These are phyloP conservation scores for Penicillium dipodomyicola DNA, from an alignment of 495 filamentous ascomycete species.

Conservation along the genomic window DNA sequence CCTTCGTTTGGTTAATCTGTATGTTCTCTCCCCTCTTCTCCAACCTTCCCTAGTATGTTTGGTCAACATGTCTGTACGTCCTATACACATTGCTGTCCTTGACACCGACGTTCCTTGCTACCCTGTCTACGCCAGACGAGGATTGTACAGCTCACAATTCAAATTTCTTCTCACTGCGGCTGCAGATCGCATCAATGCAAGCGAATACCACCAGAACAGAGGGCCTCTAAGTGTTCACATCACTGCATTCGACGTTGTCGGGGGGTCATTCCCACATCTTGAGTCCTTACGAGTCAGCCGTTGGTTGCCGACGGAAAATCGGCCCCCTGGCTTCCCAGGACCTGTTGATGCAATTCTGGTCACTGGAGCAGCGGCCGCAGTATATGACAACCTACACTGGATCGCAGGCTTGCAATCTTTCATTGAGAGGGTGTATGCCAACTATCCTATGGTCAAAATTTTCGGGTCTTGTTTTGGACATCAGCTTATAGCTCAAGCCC, in stretches of 20 bases:
- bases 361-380: constrained; percentile 21
- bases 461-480: constrained; percentile 38
- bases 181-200: constrained; percentile 17
- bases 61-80: background rate
- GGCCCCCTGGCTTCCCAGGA: background rate
- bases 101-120: constrained; percentile 20
- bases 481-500: constrained; percentile 29
- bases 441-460: constrained; percentile 33
- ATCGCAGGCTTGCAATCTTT: constrained; percentile 15
- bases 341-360: constrained; percentile 25
- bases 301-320: background rate
- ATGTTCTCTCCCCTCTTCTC: background rate
- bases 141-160: constrained; percentile 32
- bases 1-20: background rate
- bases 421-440: constrained; percentile 22
- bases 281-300: constrained; percentile 1
- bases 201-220: background rate
- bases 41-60: background rate
- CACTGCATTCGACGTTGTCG: constrained; percentile 22
- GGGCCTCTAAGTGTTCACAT: constrained; percentile 10
- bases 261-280: constrained; percentile 16
- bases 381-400: constrained; percentile 22
- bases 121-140: constrained; percentile 24
- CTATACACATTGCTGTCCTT: constrained; percentile 22
- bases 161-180: constrained; percentile 25